Base-by-base conservation (phyloP, 2,329 filamentous ascomycete species). In the Lecanosticta acicola region DNA sequence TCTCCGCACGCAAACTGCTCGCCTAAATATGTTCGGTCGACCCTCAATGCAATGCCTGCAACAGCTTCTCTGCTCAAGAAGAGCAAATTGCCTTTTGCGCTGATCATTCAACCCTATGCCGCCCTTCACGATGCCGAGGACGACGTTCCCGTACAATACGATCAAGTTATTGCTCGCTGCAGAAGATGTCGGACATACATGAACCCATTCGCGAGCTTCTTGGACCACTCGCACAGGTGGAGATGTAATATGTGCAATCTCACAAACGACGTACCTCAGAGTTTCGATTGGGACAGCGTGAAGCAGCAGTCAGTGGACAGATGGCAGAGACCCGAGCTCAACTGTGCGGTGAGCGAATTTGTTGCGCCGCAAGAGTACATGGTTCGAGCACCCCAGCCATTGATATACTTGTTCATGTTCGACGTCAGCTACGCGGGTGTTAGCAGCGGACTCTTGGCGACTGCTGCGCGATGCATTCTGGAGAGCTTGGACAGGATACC, bases 161-260 rank as follows among this genome's bases (percentile, higher is more conserved):
- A 98, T 66, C 93, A 97, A 70, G 87, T 97, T 55, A 98, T 98
- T 66, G 94, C 91, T 46, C 84, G 93, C 62, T 98, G 93, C 75
- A 81, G 93, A 68, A 84, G 93, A 70, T 98, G 93, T 71, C 79
- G 93, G 59, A 93, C 91, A 45, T 97, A 97, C 68, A 97, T 97
- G 75, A 97, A 97, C 67, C 90, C 93, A 10, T 98, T 91, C 59
- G 93, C 94, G 49, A 88, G 87, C 38, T 98, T 98, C 72, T 74
- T 98, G 50, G 93, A 98, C 61, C 88, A 97, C 64, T 93, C 93
- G 38, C 93, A 98, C 71, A 81, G 93, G 64, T 98, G 93, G 93
- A 84, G 91, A 63, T 98, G 93, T 74, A 98, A 98, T 71, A 96
- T 98, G 90, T 98, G 93, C 70, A 97, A 95, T 68, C 76, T 98